A percentile compares a stretch with the other conserved stretches of the same genome.
Conservation (phyloP, 23 red algal genomes). For the Gracilaria vermiculophylla region DNA sequence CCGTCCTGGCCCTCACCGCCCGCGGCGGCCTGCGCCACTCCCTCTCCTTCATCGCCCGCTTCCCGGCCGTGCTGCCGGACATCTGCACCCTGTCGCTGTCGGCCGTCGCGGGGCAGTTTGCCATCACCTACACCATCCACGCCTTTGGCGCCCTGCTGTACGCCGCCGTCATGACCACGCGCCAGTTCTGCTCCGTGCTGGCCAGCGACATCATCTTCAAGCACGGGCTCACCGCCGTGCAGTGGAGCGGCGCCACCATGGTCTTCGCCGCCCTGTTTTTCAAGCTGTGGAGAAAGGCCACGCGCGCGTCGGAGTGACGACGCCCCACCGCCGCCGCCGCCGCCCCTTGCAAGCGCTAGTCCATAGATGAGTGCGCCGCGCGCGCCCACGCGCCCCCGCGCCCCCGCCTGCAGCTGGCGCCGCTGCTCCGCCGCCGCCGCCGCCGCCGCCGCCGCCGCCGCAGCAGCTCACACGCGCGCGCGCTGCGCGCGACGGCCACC, state of each 20-base stretch:
- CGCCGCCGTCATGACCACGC: slow-evolving; percentile 80
- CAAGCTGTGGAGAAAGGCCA: slow-evolving; percentile 60
- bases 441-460: too few relatives aligned
- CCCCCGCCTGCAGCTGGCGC: too few relatives aligned
- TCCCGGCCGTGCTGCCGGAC: slow-evolving; percentile 42
- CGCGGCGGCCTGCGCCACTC: slow-evolving; percentile 11
- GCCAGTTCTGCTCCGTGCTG: slow-evolving; percentile 78
- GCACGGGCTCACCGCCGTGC: slow-evolving; percentile 55
- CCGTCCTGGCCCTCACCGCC: slow-evolving; percentile 23
- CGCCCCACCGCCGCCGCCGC: neutral
- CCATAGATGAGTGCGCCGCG: too few relatives aligned
- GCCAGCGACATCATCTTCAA: slow-evolving; percentile 74
- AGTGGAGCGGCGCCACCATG: slow-evolving; percentile 61
- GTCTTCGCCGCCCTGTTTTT: slow-evolving; percentile 78
- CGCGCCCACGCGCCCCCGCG: too few relatives aligned
- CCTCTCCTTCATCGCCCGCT: slow-evolving; percentile 22
- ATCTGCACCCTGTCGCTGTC: slow-evolving; percentile 38
- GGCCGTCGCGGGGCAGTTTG: slow-evolving; percentile 84
- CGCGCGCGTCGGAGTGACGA: slow-evolving; percentile 3
- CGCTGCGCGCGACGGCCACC: too few relatives aligned
- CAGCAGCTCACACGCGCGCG: too few relatives aligned
- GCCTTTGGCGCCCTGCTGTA: slow-evolving; percentile 82
- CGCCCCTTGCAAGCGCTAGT: too few relatives aligned
- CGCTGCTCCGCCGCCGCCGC: too few relatives aligned
- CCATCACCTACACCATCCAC: slow-evolving; percentile 79